These are phyloP conservation scores for Syncephalis plumigaleata DNA, from an alignment of 371 early-diverging fungal genomes.

Conservation along the genomic window DNA sequence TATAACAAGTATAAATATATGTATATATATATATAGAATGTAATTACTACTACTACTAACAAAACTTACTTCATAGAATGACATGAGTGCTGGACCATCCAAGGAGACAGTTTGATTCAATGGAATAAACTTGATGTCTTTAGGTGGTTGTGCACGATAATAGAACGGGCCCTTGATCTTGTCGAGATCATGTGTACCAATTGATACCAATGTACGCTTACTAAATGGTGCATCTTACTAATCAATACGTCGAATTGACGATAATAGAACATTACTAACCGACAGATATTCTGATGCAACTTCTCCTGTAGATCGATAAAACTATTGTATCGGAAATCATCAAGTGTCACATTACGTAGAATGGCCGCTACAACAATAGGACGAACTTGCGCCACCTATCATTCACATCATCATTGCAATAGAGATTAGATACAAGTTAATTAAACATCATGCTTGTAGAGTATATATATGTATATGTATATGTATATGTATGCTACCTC, in stretches of 20 bases:
- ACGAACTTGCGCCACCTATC: constrained; percentile 61
- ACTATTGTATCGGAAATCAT: constrained; percentile 67
- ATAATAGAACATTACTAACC: constrained; percentile 17
- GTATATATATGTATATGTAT: no score
- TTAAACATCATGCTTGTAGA: no score
- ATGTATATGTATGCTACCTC: constrained; percentile 23
- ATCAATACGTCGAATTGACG: background rate
- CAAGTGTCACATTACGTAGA: constrained; percentile 79
- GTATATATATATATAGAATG: background rate
- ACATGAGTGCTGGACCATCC: constrained; percentile 80
- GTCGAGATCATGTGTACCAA: constrained; percentile 99
- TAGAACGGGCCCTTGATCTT: constrained; percentile 87
- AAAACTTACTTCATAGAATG: constrained; percentile 62
- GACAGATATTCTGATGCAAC: constrained; percentile 93
- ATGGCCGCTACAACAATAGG: constrained; percentile 90
- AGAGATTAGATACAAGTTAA: background rate
- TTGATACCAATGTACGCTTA: constrained; percentile 92
- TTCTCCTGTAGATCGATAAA: constrained; percentile 99
- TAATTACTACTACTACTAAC: background rate
- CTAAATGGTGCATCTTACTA: constrained; percentile 16
- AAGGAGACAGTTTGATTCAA: constrained; percentile 82
- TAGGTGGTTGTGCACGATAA: constrained; percentile 84
- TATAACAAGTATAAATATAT: background rate
- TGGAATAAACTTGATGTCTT: constrained; percentile 86
- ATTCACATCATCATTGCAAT: no score